These are phyloP conservation scores for Hypoxylon sp. DNA, from an alignment of 2,329 filamentous ascomycete species.

Conservation along the genomic window DNA sequence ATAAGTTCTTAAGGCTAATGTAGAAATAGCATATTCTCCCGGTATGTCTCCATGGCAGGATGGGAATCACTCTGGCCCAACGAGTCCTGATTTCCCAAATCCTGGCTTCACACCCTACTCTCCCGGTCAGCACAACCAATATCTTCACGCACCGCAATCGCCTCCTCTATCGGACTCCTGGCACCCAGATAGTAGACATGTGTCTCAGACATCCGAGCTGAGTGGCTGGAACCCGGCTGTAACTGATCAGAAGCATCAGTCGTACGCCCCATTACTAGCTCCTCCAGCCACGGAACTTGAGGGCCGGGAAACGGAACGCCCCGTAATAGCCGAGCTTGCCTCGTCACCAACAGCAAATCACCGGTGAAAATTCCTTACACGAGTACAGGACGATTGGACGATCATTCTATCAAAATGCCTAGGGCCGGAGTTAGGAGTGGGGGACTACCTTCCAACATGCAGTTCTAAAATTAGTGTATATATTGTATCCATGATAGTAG, in stretches of 20 bases:
- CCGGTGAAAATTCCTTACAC: neutral
- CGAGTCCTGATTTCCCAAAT: conserved; percentile 28
- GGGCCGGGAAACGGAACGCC: conserved; percentile 29
- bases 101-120: conserved; percentile 39
- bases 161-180: conserved; percentile 28
- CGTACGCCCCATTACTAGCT: conserved; percentile 30
- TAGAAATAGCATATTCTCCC: conserved; percentile 32
- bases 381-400: neutral
- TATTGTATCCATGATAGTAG: conserved; percentile 19
- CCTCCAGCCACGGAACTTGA: conserved; percentile 36
- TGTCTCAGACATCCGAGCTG: conserved; percentile 37
- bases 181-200: conserved; percentile 31
- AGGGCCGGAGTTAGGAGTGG: conserved; percentile 24
- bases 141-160: conserved; percentile 10
- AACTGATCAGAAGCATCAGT: conserved; percentile 29
- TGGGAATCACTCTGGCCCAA: conserved; percentile 18
- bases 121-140: conserved; percentile 24
- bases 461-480: conserved; percentile 36
- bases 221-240: conserved; percentile 32
- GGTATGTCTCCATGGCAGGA: conserved; percentile 34
- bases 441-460: conserved; percentile 17
- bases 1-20: conserved; percentile 8
- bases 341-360: conserved; percentile 15
- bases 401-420: conserved; percentile 5
- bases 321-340: conserved; percentile 35